Conservation (phyloP, 2,329 filamentous ascomycete species). For the Alternaria panax region DNA sequence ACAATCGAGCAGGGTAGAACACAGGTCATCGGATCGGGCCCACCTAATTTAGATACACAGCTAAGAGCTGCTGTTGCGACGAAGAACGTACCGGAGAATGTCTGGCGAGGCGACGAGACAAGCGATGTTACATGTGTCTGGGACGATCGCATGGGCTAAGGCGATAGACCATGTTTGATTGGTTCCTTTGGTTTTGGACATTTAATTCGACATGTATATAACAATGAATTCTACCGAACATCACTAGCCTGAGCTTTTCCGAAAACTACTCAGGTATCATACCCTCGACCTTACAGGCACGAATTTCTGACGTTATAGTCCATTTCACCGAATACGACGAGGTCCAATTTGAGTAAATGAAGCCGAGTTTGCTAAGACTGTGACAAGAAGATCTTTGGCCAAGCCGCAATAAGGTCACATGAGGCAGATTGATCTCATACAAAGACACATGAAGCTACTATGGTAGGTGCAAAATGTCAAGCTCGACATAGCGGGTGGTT, state of each 20-base stretch:
- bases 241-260: background rate
- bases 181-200: conserved; percentile 1
- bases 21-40: conserved; percentile 2
- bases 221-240: background rate
- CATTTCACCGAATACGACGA: background rate
- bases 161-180: background rate
- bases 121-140: conserved; percentile 12
- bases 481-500: background rate
- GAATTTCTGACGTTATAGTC: background rate
- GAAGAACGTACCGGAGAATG: conserved; percentile 6
- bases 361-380: background rate
- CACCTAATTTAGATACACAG: conserved; percentile 4
- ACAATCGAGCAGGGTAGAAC: conserved; percentile 7
- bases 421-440: fast-evolving
- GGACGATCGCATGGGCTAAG: conserved; percentile 10
- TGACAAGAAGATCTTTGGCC: background rate
- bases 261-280: background rate
- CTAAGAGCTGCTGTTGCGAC: conserved; percentile 10
- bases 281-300: background rate
- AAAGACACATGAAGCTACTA: background rate
- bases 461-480: background rate
- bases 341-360: background rate
- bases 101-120: conserved; percentile 5
- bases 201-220: background rate
- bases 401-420: background rate